Evolutionary conservation across 192 early-diverging fungal species (phyloP).

Genomic region (Entomortierella chlamydospora): DNA sequence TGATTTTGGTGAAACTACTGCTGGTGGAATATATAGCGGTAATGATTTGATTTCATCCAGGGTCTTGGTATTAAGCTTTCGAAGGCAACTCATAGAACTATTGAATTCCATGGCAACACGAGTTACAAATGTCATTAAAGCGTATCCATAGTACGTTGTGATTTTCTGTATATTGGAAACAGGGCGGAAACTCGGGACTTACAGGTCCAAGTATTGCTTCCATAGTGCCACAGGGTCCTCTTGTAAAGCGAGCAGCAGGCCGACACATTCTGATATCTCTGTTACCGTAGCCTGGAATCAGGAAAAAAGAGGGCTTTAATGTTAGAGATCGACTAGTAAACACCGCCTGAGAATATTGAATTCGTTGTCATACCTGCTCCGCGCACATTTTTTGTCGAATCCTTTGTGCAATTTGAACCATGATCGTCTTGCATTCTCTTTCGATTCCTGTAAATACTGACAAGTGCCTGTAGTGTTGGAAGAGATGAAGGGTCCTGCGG

Average conservation of each 20-base stretch:
- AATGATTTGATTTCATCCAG: constrained; percentile 27
- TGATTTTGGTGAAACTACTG: constrained; percentile 15
- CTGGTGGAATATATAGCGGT: constrained; percentile 17
- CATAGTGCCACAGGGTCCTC: constrained; percentile 55
- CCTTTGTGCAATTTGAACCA: constrained; percentile 73
- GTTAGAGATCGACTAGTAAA: no score
- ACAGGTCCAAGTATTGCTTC: constrained; percentile 61
- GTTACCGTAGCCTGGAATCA: constrained; percentile 47
- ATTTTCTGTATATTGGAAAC: no score
- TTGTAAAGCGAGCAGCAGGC: constrained; percentile 58
- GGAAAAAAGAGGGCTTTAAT: background rate
- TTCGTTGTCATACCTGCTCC: constrained; percentile 24
- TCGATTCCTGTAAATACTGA: constrained; percentile 84
- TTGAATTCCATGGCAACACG: no score
- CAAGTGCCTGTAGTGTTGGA: constrained; percentile 83
- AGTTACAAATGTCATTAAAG: no score
- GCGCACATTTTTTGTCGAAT: constrained; percentile 67
- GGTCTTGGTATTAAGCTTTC: constrained; percentile 23
- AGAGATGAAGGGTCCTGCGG: constrained; percentile 72
- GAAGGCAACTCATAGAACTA: constrained; percentile 18
- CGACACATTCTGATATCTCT: constrained; percentile 65
- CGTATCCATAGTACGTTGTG: no score
- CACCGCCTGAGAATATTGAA: no score
- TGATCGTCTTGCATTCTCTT: constrained; percentile 82
- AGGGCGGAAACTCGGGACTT: no score